phyloP scores from a whole-genome alignment of 129 eudicot species.

The Daucus carota region DNA sequence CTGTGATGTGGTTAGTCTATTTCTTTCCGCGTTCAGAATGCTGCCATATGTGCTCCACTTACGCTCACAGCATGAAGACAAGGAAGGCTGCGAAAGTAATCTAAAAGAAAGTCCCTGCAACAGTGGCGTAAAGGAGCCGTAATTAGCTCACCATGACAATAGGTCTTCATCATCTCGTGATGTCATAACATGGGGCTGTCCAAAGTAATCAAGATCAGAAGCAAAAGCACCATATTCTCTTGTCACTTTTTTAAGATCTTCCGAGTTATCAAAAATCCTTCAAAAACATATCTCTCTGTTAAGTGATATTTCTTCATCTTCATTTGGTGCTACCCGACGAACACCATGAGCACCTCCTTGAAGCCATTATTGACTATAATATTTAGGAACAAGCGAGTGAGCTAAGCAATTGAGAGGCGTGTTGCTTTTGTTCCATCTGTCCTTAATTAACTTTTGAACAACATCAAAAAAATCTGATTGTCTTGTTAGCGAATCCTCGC shows the following conservation, averaged over 20 bases:
- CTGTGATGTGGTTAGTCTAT: neutral
- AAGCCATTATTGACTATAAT: neutral
- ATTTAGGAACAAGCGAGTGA: neutral
- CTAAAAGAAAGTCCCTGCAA: neutral
- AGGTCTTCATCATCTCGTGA: neutral
- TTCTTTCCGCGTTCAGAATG: neutral
- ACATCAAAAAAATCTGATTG: neutral
- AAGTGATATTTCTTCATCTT: too few species aligned
- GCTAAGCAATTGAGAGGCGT: neutral
- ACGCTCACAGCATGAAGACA: neutral
- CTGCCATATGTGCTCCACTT: neutral
- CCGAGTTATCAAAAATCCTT: neutral
- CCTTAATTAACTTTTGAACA: neutral
- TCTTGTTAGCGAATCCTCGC: neutral
- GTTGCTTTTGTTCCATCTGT: neutral
- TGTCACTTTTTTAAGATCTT: neutral
- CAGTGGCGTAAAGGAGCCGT: neutral
- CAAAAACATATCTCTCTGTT: neutral
- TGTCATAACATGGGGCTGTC: neutral
- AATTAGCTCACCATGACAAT: neutral
- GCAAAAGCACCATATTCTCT: neutral
- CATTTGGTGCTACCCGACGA: neutral
- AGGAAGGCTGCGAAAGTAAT: neutral
- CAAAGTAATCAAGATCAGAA: neutral
- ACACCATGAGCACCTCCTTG: neutral